Percentiles rank a stretch among this genome's conserved stretches.
phyloP scores from a whole-genome alignment of 345 rosid species.

The Gossypium sturtianum region DNA sequence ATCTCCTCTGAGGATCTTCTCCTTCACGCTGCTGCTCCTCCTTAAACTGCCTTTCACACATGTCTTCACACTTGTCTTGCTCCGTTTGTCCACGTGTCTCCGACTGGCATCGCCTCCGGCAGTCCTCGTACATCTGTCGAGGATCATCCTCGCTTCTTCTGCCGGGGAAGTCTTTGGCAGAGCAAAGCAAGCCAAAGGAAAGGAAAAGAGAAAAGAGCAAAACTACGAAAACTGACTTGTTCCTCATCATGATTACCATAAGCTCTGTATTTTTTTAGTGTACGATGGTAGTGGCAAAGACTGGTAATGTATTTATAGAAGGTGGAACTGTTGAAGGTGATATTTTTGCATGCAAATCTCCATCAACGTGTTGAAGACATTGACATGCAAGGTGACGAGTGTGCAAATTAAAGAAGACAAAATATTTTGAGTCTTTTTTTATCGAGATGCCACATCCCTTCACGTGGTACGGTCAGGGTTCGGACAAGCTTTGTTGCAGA shows the following conservation, averaged over 20 bases:
- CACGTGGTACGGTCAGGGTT: too few relatives aligned
- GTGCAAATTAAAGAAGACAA: background rate
- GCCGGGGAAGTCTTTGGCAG: background rate
- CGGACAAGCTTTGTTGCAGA: too few relatives aligned
- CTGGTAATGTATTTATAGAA: background rate
- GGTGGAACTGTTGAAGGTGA: background rate
- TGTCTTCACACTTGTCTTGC: background rate
- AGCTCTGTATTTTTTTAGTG: background rate
- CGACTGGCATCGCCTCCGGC: constrained; percentile 1
- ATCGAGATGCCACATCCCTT: too few relatives aligned
- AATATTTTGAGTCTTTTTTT: too few relatives aligned
- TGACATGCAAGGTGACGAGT: constrained; percentile 13
- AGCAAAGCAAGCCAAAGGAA: background rate
- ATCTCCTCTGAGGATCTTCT: background rate
- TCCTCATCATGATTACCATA: background rate
- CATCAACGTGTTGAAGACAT: constrained; percentile 1
- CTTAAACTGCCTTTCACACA: background rate
- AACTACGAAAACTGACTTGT: background rate
- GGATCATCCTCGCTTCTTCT: background rate
- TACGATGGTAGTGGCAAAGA: background rate
- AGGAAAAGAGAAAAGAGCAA: background rate
- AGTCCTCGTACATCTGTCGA: background rate
- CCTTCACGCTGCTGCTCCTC: background rate
- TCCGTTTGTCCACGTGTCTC: background rate
- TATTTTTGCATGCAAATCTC: background rate